Percentiles rank a stretch among this genome's conserved stretches.
These are phyloP conservation scores for Paramecium bursaria DNA, from an alignment of 73 alveolate genomes.

Conservation along the genomic window DNA sequence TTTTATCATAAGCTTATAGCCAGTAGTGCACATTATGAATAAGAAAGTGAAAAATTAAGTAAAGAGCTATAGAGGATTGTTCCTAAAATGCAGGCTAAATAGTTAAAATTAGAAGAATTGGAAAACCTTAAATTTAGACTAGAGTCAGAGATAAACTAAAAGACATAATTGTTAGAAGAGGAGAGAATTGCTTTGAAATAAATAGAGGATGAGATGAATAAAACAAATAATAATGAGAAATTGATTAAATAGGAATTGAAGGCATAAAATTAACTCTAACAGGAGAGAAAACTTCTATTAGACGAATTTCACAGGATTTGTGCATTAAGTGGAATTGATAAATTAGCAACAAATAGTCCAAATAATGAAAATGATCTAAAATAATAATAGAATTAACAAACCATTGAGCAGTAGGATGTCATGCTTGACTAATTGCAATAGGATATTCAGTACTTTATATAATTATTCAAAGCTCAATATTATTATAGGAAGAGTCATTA, in stretches of 20 bases:
- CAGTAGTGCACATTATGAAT: slow-evolving; percentile 16
- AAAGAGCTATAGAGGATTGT: slow-evolving; percentile 25
- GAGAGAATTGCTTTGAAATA: neutral
- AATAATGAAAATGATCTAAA: slow-evolving; percentile 28
- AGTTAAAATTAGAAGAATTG: slow-evolving; percentile 45
- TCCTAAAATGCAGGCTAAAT: slow-evolving; percentile 32
- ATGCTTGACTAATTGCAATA: slow-evolving; percentile 25
- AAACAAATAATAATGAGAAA: slow-evolving; percentile 31
- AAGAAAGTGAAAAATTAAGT: slow-evolving; percentile 27
- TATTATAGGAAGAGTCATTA: slow-evolving; percentile 35
- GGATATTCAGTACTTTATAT: slow-evolving; percentile 15
- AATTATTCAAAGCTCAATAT: neutral
- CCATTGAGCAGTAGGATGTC: slow-evolving; percentile 22
- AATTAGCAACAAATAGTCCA: slow-evolving; percentile 9
- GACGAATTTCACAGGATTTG: slow-evolving; percentile 49
- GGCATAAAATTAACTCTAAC: slow-evolving; percentile 41
- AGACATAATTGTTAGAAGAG: neutral
- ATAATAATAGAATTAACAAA: slow-evolving; percentile 45
- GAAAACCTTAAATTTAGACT: slow-evolving; percentile 30
- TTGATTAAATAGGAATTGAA: slow-evolving; percentile 2
- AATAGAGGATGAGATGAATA: slow-evolving; percentile 22
- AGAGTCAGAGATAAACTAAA: neutral
- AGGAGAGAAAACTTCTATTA: slow-evolving; percentile 34
- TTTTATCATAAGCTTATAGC: no score
- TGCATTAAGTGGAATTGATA: slow-evolving; percentile 41